These are phyloP conservation scores for Hymenoscyphus fructigenus DNA, from an alignment of 2,329 filamentous ascomycete genomes.

Conservation along the genomic window DNA sequence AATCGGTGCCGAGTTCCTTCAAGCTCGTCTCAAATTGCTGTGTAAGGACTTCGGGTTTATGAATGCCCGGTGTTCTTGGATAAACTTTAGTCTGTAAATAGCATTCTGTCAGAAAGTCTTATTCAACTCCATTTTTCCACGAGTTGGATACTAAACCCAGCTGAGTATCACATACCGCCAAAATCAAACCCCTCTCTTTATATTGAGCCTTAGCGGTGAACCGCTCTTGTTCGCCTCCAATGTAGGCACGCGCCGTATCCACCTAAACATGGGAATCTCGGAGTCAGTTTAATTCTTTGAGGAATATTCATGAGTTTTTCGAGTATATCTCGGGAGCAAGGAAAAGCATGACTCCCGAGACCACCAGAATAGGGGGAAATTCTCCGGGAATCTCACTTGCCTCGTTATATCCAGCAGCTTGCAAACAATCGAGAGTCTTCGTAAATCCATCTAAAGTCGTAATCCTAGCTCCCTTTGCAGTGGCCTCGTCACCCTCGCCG, in stretches of 20 bases:
- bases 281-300: too few relatives aligned
- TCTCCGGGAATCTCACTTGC: too few relatives aligned
- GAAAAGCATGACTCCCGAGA: too few relatives aligned
- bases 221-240: conserved; percentile 71
- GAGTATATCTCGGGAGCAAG: too few relatives aligned
- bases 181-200: conserved; percentile 73
- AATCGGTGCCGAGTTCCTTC: conserved; percentile 69
- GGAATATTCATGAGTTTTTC: too few relatives aligned
- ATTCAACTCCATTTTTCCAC: neutral
- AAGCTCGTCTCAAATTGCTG: conserved; percentile 66
- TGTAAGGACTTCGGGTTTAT: conserved; percentile 63
- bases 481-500: conserved; percentile 57
- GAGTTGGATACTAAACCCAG: neutral
- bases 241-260: conserved; percentile 78
- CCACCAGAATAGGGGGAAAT: too few relatives aligned
- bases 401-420: conserved; percentile 78
- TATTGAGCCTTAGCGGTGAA: conserved; percentile 74
- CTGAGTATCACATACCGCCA: conserved; percentile 49
- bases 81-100: conserved; percentile 66
- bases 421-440: conserved; percentile 70
- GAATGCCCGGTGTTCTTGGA: conserved; percentile 56
- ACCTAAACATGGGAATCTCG: too few relatives aligned
- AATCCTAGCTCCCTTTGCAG: conserved; percentile 65
- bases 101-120: neutral
- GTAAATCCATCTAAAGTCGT: conserved; percentile 67